Base-by-base conservation (phyloP, 2,329 filamentous ascomycete genomes). In the Hypoxylon sp. region DNA sequence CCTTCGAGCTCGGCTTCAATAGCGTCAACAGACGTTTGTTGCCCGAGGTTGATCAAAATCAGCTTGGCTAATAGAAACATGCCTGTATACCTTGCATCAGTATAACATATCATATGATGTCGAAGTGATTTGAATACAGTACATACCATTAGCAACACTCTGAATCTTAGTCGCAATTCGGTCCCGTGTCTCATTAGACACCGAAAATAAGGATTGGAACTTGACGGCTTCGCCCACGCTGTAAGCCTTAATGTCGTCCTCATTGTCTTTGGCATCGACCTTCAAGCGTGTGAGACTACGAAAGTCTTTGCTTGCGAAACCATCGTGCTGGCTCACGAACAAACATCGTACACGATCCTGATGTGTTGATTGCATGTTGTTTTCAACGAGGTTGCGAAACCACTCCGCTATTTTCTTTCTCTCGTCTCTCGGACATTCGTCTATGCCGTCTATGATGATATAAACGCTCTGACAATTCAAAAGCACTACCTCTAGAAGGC, bases 361-460 rank as follows among this genome's bases (percentile, higher is more conserved):
- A 41, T 46, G 57, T 3, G 67, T 63, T 19, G 46, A 24, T 19
- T 30, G 24, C 15, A 71, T 59, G 8, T 44, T 59, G 8, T 44
- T 43, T 10, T 65, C 67, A 43, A 56, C 60, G 6, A 57, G 52
- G 8, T 53, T 56, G n/a, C 57, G 64, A 28, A 77, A 73, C 65
- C 71, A 76, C 6, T 55, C 19, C 2, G 71, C 37, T 13, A 78
- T 74, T 4, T 65, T 53, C 49, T 70, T 73, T 28, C 73, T 68
- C 37, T 79, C 68, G 2, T 67, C 62, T 49, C 58, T 41, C 4
- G 70, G 59, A 57, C 75, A 79, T 58, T 79, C 76, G 49, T 79
- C 76, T 26, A 79, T 53, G 72, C 77, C 46, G 67, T 79, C 77
- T 19, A 79, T 39, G 6, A 79, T 62, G 30, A 78, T 70, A 65